Evolutionary conservation across 345 rosid genomes (phyloP).

Genomic region (Kandelia obovata): DNA sequence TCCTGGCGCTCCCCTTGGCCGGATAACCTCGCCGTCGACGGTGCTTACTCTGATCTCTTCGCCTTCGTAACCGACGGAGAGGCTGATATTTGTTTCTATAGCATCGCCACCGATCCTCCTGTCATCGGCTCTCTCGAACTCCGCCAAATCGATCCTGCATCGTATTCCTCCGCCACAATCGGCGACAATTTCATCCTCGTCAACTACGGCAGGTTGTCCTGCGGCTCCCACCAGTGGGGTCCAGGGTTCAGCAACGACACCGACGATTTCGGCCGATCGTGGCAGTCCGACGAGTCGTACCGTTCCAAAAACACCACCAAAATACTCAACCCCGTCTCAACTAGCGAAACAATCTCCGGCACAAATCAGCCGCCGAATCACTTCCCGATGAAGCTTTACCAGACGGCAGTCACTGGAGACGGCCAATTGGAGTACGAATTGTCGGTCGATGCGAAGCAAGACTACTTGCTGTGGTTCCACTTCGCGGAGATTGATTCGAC

Average conservation of each 20-base stretch:
- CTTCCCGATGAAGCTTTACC: constrained; percentile 90
- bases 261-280: constrained; percentile 79
- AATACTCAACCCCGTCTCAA: constrained; percentile 38
- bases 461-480: constrained; percentile 91
- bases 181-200: constrained; percentile 54
- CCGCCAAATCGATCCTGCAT: constrained; percentile 61
- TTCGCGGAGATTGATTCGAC: constrained; percentile 84
- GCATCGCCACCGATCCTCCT: constrained; percentile 94
- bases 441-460: constrained; percentile 81
- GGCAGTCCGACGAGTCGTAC: constrained; percentile 68
- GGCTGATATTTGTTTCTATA: constrained; percentile 82
- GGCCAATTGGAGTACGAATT: constrained; percentile 59
- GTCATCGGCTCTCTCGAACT: constrained; percentile 77
- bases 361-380: constrained; percentile 67
- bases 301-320: constrained; percentile 28
- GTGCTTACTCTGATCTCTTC: constrained; percentile 92
- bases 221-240: constrained; percentile 82
- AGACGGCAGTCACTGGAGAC: constrained; percentile 55
- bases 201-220: constrained; percentile 78
- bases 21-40: constrained; percentile 54
- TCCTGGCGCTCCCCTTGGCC: constrained; percentile 92
- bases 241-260: constrained; percentile 81
- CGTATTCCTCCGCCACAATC: constrained; percentile 51
- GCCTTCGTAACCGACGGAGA: constrained; percentile 74
- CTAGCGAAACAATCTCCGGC: constrained; percentile 43